Base-by-base conservation (phyloP, 352 stramenopile genomes). In the Phytopythium boreale region DNA sequence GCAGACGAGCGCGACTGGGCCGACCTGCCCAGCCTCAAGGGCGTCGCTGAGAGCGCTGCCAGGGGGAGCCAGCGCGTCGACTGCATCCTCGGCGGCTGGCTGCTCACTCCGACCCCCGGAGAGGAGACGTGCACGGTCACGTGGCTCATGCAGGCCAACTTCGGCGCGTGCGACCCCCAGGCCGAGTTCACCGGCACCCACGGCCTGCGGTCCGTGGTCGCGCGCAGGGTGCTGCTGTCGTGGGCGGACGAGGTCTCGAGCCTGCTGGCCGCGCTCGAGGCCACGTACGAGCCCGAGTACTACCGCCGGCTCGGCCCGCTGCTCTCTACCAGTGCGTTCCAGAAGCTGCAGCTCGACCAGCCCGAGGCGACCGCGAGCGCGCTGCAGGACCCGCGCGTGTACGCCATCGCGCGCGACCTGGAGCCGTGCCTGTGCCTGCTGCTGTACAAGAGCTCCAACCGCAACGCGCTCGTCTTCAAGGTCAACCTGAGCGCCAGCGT, bases 81-180 rank as follows among this genome's bases (percentile, higher is more conserved):
- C 44, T 89, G 77, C 58, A 77, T 93, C 64, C 64, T 92, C 7
- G 79, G 80, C 5, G 82, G 84, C 24, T 93, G 79, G 77, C 57
- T 92, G 46, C 79, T 93, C 50, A 76, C 76, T 1, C 83, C 81
- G 19, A 85, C 80, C 8, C 72, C 77, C 10, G 75, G 75, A 9
- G 77, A 90, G 50, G 79, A 88, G 24, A 82, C 79, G 2, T 91
- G 80, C 52, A 82, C 70, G 0, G 79, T 92, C 14, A 92, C 81
- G 26, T 90, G 82, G 84, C n/a, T 93, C n/a, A 84, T 89, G 74
- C 81, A 93, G 59, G 77, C 70, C 29, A 90, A 93, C 66, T 92
- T 91, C 56, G 79, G 78, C 17, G 68, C 84, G 52, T 90, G 82
- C 51, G 67, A 88, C 31, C 52, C 80, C 11, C 59, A 67, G 12